Evolutionary conservation across 2,329 filamentous ascomycete genomes (phyloP), one percentile per base, ranked within the genome.

Genomic region (Colletotrichum orchidophilum): DNA sequence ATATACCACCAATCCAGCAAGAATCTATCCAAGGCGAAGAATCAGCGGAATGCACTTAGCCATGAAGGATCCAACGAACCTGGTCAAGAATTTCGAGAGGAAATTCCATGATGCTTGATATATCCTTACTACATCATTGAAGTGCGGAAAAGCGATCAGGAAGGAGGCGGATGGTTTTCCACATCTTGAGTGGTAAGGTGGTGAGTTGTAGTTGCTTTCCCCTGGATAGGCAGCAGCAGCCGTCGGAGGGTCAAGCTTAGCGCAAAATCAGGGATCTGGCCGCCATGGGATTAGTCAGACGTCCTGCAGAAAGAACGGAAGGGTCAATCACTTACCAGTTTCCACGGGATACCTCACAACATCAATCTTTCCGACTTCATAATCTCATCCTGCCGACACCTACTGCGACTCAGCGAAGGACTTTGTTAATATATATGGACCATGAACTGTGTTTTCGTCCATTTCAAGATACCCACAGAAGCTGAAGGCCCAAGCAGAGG

Each of bases 31-130:
- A 18, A 46, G 39, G 39, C 39, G 39, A 5, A 46, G 39, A 18
- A 46, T 46, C n/a, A 46, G 39, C 39, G 15, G 39, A 46, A 15
- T 18, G 18, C 18, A 46, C 39, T n/a, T 18, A 46, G 15, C 18
- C 3, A 18, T 6, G 39, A 46, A 7, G 8, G 39, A 18, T 46
- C 9, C 39, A 46, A 33, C 13, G 3, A 49, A 67, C 64, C 50
- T 55, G 50, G 12, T 67, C 49, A 24, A 63, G 18, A n/a, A 67
- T 46, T 15, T 67, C 58, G 13, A 13, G 24, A 8, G 49, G 64
- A 5, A 67, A 13, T 27, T 15, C 5, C 52, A 58, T 65, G 18
- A 8, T 58, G 24, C 3, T 15, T 4, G 9, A 18, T 31, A 3
- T 3, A 7, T n/a, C 9, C 3, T 18, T 15, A n/a, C n/a, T 13